Conservation (phyloP, 2,329 filamentous ascomycete species). For the Leptographium radiaticola region DNA sequence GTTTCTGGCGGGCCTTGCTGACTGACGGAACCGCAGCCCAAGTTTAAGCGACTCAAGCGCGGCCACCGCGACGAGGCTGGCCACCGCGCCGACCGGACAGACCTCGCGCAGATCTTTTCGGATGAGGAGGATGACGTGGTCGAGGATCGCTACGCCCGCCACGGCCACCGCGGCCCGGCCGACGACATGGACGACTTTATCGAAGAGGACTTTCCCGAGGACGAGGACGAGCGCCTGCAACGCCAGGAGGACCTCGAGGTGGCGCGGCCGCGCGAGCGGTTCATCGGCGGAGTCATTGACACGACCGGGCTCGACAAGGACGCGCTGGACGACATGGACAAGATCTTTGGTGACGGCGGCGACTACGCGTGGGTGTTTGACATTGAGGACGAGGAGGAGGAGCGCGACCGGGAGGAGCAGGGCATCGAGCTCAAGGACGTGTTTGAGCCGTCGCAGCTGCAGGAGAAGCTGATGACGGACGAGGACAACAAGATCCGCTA, state of each 20-base stretch:
- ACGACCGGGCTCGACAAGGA: conserved; percentile 81
- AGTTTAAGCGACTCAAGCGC: conserved; percentile 93
- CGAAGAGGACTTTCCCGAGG: conserved; percentile 84
- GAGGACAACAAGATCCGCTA: conserved; percentile 85
- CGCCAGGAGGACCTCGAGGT: conserved; percentile 81
- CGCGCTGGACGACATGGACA: conserved; percentile 88
- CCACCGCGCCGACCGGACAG: conserved; percentile 50
- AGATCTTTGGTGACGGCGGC: conserved; percentile 88
- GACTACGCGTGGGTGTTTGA: conserved; percentile 94
- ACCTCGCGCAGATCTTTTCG: conserved; percentile 85
- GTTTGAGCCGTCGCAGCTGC: conserved; percentile 90
- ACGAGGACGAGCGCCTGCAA: conserved; percentile 63
- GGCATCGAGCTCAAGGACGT: conserved; percentile 92
- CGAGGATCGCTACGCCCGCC: conserved; percentile 39
- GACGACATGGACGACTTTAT: conserved; percentile 95
- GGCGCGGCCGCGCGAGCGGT: conserved; percentile 61
- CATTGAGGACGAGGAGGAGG: conserved; percentile 74
- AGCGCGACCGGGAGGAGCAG: conserved; percentile 65
- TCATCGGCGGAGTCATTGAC: conserved; percentile 59
- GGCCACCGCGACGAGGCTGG: conserved; percentile 68
- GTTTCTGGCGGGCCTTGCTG: not conserved
- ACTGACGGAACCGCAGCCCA: conserved; percentile 41
- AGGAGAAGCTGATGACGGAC: conserved; percentile 89
- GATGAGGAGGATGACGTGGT: conserved; percentile 75
- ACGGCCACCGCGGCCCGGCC: conserved; percentile 44